A percentile compares a stretch with the other conserved stretches of the same genome.
Conservation (phyloP, 345 rosid species). For the Diplotaxis tenuifolia region DNA sequence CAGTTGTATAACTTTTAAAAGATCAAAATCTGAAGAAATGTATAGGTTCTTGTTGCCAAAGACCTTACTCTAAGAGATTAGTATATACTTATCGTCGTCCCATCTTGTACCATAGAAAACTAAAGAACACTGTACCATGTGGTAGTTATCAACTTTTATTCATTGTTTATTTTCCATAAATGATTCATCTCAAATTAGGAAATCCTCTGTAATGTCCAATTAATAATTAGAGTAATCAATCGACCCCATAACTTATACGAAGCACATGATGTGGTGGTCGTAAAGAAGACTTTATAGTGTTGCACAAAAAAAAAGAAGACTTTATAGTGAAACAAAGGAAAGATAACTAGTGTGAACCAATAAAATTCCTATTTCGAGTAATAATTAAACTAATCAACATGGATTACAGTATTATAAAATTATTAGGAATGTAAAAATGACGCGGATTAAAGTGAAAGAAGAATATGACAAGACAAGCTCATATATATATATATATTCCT, state of each 20-base stretch:
- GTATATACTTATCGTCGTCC: slow-evolving; percentile 37
- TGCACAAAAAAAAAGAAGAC: too few relatives aligned
- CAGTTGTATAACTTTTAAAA: neutral
- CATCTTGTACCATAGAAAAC: slow-evolving; percentile 8
- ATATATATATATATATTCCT: slow-evolving; percentile 21
- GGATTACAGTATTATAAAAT: neutral
- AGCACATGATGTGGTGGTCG: neutral
- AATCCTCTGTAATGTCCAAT: neutral
- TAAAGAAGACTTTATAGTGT: neutral
- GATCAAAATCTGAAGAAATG: neutral
- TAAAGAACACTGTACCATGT: slow-evolving; percentile 20
- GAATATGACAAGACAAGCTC: slow-evolving; percentile 39
- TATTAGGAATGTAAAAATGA: neutral
- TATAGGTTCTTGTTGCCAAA: slow-evolving; percentile 8
- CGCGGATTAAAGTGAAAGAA: slow-evolving; percentile 16
- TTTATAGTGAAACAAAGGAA: neutral
- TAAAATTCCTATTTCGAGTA: neutral
- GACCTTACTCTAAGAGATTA: slow-evolving; percentile 20
- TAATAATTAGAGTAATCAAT: neutral
- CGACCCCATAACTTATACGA: slow-evolving; percentile 6
- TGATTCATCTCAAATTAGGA: neutral
- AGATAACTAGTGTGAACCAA: slow-evolving; percentile 27
- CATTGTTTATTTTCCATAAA: neutral
- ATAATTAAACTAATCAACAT: slow-evolving; percentile 7
- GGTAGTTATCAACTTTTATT: slow-evolving; percentile 11